These are phyloP conservation scores for Verticillium nubilum DNA, from an alignment of 2,329 filamentous ascomycete genomes.

Conservation along the genomic window DNA sequence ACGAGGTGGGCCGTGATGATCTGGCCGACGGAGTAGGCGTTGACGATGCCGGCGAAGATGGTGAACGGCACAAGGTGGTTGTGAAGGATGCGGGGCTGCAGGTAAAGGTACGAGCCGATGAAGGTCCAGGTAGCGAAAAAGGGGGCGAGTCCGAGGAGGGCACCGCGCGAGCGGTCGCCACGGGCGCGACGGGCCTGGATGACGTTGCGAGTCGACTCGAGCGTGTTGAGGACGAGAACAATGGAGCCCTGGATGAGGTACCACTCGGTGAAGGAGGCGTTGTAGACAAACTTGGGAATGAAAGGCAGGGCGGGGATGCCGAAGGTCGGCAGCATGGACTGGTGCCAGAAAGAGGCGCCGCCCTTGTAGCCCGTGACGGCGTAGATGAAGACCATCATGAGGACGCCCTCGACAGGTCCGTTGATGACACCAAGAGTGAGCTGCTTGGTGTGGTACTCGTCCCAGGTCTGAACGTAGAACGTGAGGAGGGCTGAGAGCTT, in stretches of 20 bases:
- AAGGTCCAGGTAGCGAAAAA: constrained; percentile 75
- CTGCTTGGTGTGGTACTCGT: constrained; percentile 97
- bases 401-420: constrained; percentile 89
- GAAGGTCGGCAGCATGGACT: constrained; percentile 67
- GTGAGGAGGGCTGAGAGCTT: constrained; percentile 65
- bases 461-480: constrained; percentile 99
- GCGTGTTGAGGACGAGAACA: constrained; percentile 79
- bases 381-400: constrained; percentile 79
- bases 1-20: constrained; percentile 95
- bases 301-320: constrained; percentile 59
- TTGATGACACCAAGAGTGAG: constrained; percentile 88
- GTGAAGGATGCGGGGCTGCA: constrained; percentile 79
- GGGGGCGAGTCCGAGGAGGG: constrained; percentile 77
- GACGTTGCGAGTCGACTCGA: constrained; percentile 76
- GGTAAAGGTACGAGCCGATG: constrained; percentile 71
- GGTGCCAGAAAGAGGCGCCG: constrained; percentile 90
- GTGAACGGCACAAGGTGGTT: constrained; percentile 84
- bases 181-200: constrained; percentile 72
- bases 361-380: constrained; percentile 78
- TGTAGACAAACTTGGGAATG: constrained; percentile 67
- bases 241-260: constrained; percentile 82
- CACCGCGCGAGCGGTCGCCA: constrained; percentile 64
- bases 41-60: constrained; percentile 82
- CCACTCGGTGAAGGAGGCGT: constrained; percentile 84
- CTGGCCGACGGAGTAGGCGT: constrained; percentile 90